A percentile compares a stretch with the other conserved stretches of the same genome.
phyloP scores from a whole-genome alignment of 805 yeast species.

The Saitoella complicata region DNA sequence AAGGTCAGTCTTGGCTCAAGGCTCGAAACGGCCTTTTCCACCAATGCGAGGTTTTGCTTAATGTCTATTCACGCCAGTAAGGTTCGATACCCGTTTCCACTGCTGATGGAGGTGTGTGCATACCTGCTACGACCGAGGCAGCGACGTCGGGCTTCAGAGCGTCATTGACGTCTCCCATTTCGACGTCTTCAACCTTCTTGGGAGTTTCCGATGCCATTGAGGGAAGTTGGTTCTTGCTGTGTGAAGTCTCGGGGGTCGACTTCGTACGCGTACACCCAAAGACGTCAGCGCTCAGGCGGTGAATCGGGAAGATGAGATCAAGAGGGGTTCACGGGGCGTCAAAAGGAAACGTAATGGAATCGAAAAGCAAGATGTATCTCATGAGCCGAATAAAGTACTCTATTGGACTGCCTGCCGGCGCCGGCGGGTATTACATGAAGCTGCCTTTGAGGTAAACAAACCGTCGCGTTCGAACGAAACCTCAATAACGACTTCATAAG shows the following conservation, averaged over 20 bases:
- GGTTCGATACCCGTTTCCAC: not conserved
- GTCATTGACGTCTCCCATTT: not conserved
- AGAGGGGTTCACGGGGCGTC: too few species aligned
- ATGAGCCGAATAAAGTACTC: too few species aligned
- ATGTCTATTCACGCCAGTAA: conserved; percentile 15
- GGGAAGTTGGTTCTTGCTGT: not conserved
- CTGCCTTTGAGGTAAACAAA: too few species aligned
- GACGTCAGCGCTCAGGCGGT: too few species aligned
- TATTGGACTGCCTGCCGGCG: too few species aligned
- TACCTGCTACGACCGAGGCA: not conserved
- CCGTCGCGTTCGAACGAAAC: too few species aligned
- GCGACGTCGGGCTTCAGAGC: not conserved
- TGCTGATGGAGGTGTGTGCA: not conserved
- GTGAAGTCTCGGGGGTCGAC: not conserved
- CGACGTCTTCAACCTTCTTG: not conserved
- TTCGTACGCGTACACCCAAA: not conserved
- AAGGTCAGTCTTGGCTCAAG: conserved; percentile 79
- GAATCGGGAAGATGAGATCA: too few species aligned
- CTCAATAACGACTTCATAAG: too few species aligned
- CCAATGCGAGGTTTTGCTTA: conserved; percentile 27
- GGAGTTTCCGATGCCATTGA: not conserved
- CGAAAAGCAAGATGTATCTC: too few species aligned
- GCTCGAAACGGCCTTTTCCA: conserved; percentile 47
- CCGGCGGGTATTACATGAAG: too few species aligned
- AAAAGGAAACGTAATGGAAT: too few species aligned